These are phyloP conservation scores for Tetracladium marchalianum DNA, from an alignment of 495 filamentous ascomycete genomes.

Conservation along the genomic window DNA sequence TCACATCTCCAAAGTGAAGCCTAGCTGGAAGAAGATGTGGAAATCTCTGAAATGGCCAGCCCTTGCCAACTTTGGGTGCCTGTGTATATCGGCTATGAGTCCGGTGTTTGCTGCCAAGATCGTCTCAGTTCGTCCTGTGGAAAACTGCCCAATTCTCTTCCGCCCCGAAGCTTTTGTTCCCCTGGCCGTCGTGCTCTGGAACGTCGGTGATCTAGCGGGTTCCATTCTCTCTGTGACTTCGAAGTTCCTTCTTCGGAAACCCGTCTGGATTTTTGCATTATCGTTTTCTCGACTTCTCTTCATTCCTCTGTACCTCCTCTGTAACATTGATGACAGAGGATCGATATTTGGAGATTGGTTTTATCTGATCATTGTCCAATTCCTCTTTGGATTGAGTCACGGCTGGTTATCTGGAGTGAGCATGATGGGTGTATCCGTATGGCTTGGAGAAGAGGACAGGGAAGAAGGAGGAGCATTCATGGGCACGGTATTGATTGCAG, in stretches of 20 bases:
- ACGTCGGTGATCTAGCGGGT: slow-evolving; percentile 70
- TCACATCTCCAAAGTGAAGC: slow-evolving; percentile 4
- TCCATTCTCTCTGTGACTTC: slow-evolving; percentile 56
- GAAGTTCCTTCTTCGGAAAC: slow-evolving; percentile 49
- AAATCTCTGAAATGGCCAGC: slow-evolving; percentile 50
- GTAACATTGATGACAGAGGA: slow-evolving; percentile 55
- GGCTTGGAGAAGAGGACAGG: slow-evolving; percentile 64
- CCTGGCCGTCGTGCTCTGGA: slow-evolving; percentile 84
- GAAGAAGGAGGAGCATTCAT: slow-evolving; percentile 89
- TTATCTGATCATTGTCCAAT: slow-evolving; percentile 71
- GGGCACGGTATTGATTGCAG: slow-evolving; percentile 72
- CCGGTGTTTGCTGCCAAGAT: slow-evolving; percentile 82
- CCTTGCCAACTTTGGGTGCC: slow-evolving; percentile 60
- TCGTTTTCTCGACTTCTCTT: slow-evolving; percentile 54
- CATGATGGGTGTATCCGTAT: slow-evolving; percentile 81
- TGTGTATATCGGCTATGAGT: slow-evolving; percentile 76
- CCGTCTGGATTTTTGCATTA: slow-evolving; percentile 49
- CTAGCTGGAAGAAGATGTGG: slow-evolving; percentile 36
- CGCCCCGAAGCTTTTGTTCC: slow-evolving; percentile 70
- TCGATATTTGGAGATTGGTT: slow-evolving; percentile 63
- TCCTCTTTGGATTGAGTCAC: slow-evolving; percentile 71
- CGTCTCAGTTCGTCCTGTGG: slow-evolving; percentile 47
- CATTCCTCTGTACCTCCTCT: slow-evolving; percentile 76
- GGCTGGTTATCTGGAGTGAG: slow-evolving; percentile 71
- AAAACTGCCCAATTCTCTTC: slow-evolving; percentile 42